Base-by-base conservation (phyloP, 495 filamentous ascomycete genomes). In the Chaetomium fimeti region DNA sequence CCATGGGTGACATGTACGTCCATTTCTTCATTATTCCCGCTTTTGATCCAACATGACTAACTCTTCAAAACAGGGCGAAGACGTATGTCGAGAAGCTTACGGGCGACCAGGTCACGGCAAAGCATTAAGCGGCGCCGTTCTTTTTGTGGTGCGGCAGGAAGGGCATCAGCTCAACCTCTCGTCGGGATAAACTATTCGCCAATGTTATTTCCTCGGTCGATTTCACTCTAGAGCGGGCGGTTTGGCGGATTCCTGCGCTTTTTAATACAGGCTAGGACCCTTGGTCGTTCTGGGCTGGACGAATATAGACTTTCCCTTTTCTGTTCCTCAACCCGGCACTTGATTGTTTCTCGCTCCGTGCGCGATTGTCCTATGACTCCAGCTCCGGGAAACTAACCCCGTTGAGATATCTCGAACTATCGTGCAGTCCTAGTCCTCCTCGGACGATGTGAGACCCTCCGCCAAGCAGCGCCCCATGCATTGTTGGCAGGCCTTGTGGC, bases 41-140 rank as follows among this genome's bases (percentile, higher is more conserved):
- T 47, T 11, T 24, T 0, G 18, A 25, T 25, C 57, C 24, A 4
- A 18, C 24, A 38, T 25, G 7, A 53, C 58, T 57, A 53, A 59
- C 57, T 45, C 53, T 2, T 43, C 53, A 65, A n/a, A 12, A 83
- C 71, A 97, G 93, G 84, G 94, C 94, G 64, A 98, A 98, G 79
- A 89, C 91, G 68, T 90, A 92, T 79, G 93, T 98, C 68, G 94
- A 97, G 82, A 96, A 95, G 82, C 79, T 97, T 76, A 98, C 94
- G 40, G 94, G 94, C 69, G 93, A 97, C 8, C 78, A 82, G 69
- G 93, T 97, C 76, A 97, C 93, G 68, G 94, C 93, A 62, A 98
- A 98, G 89, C 93, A 97, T 87, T 97, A 91, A 71, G 28, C 71
- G 73, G 69, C 71, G 76, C 67, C 72, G 69, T 49, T 71, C 71